phyloP scores from a whole-genome alignment of 2,329 filamentous ascomycete genomes.

The Fusarium hainanense region DNA sequence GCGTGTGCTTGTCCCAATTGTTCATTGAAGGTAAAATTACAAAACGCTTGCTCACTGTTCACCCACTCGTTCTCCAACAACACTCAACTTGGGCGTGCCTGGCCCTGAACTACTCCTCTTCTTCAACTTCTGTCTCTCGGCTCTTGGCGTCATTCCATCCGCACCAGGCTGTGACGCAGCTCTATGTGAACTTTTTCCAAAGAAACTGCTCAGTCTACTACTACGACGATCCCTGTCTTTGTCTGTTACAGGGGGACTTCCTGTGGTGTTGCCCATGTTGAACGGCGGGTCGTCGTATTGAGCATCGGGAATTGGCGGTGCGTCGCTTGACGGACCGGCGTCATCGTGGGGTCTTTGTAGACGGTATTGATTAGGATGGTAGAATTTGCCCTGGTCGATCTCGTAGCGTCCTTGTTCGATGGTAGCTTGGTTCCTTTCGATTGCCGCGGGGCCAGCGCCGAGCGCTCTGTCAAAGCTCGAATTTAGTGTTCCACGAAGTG shows the following conservation, averaged over 20 bases:
- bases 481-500: constrained; percentile 43
- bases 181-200: constrained; percentile 21
- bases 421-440: constrained; percentile 40
- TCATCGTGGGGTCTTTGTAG: constrained; percentile 12
- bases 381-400: constrained; percentile 39
- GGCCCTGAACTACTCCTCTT: constrained; percentile 40
- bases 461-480: constrained; percentile 37
- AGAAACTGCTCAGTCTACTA: constrained; percentile 24
- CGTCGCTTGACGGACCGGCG: background rate
- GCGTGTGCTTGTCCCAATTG: background rate
- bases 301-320: background rate
- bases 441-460: constrained; percentile 16
- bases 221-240: constrained; percentile 20
- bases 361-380: constrained; percentile 33
- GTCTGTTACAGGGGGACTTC: constrained; percentile 12
- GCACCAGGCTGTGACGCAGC: background rate
- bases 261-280: constrained; percentile 8
- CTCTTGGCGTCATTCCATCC: background rate
- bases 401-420: constrained; percentile 43
- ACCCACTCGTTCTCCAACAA: constrained; percentile 33
- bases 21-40: background rate
- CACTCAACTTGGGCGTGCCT: constrained; percentile 16
- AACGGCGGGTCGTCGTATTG: constrained; percentile 6
- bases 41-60: background rate
- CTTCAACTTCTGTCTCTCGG: constrained; percentile 36